Evolutionary conservation across 116 monocot species (phyloP), one percentile per base, ranked within the genome.

Genomic region (Cymodocea nodosa): DNA sequence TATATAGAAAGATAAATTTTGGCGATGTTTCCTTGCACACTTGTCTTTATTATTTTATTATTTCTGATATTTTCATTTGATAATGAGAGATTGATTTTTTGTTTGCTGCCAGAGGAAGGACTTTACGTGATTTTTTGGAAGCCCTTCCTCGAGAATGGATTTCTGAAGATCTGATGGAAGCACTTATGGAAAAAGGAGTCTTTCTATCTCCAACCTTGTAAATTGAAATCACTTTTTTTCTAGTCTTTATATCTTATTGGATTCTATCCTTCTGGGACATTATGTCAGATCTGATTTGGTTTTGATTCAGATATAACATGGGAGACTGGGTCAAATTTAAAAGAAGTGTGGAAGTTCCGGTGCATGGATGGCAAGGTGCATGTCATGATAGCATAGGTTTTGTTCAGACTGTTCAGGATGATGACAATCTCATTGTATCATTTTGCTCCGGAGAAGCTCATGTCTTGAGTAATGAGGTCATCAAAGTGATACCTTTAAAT

Each of bases 121-220:
- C 92, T 62, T 86, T 99, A 56, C 62, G 82, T 70, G 92, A 99
- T 77, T 89, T 77, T 82, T 63, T 99, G 34, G 99, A 99, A 71
- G 67, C 79, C 35, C 74, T 99, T 8, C 99, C 99, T 74, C 84
- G 92, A 68, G 99, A 99, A 76, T 99, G 99, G 99, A 99, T 99
- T 62, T 89, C 84, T 25, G 99, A 99, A 85, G 99, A 92, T 64
- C 69, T 99, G 67, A 87, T 99, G 89, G 99, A 99, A 79, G 86
- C 89, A 23, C 84, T 99, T 58, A 72, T 49, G 17, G 65, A 57
- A 52, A 92, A 77, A 83, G 89, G 89, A 71, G 84, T 99, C 81
- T 74, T 82, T 73, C 78, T 99, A 15, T 92, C 92, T 58, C 87
- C 92, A 68, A 99, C 92, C 24, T 75, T 89, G 99, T 99, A 83